Evolutionary conservation across 148 eudicot species (phyloP).

Genomic region (Rheum nobile): DNA sequence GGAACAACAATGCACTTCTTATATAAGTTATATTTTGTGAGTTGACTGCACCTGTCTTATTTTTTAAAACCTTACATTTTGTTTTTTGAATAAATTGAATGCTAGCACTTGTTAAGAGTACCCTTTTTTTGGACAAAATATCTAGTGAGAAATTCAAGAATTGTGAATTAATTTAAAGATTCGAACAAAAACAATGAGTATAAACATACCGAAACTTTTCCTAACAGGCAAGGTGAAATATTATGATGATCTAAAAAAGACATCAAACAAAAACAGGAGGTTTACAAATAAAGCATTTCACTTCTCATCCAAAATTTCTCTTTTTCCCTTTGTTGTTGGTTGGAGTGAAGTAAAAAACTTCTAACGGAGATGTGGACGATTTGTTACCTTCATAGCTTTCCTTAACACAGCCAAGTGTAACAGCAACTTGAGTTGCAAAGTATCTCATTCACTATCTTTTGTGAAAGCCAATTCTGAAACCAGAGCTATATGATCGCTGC

Average conservation of each 20-base stretch:
- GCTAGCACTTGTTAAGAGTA: too few species aligned
- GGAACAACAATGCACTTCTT: too few species aligned
- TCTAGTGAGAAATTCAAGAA: too few species aligned
- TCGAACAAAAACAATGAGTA: too few species aligned
- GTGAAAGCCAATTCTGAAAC: conserved; percentile 76
- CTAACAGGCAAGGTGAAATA: neutral
- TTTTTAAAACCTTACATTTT: too few species aligned
- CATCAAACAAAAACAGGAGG: neutral
- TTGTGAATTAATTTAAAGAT: too few species aligned
- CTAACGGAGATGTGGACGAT: neutral
- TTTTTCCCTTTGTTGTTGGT: neutral
- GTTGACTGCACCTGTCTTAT: too few species aligned
- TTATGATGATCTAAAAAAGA: neutral
- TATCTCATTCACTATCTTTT: conserved; percentile 3
- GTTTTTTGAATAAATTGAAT: too few species aligned
- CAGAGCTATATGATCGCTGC: conserved; percentile 94
- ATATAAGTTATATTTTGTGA: too few species aligned
- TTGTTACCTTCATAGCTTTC: neutral
- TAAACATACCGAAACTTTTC: neutral
- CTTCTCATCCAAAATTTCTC: neutral
- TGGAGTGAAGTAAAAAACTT: neutral
- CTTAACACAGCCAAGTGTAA: too few species aligned
- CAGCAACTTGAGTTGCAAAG: neutral
- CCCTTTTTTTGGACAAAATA: too few species aligned
- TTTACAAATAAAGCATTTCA: neutral